Percentiles rank a stretch among this genome's conserved stretches.
phyloP scores from a whole-genome alignment of 2,329 filamentous ascomycete genomes.

The Curvularia eragrostidis region DNA sequence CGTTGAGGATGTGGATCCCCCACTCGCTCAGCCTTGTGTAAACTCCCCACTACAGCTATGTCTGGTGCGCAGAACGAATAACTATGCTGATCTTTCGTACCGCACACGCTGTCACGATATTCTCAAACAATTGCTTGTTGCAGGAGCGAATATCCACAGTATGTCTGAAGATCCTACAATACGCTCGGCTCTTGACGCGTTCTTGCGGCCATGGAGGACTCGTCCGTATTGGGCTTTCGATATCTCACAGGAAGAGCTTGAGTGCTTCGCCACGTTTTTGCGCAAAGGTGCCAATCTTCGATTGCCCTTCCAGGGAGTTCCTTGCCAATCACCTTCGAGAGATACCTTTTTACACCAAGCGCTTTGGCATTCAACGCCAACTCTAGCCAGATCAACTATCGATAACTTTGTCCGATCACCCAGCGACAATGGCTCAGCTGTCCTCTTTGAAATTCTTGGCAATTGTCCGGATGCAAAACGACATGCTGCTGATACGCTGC shows the following conservation, averaged over 20 bases:
- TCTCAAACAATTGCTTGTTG: slow-evolving; percentile 39
- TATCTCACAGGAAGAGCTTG: slow-evolving; percentile 30
- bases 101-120: slow-evolving; percentile 33
- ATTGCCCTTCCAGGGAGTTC: slow-evolving; percentile 28
- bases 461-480: slow-evolving; percentile 40
- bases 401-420: slow-evolving; percentile 24
- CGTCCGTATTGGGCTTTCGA: slow-evolving; percentile 33
- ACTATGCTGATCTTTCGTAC: slow-evolving; percentile 23
- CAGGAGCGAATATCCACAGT: slow-evolving; percentile 38
- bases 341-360: slow-evolving; percentile 42
- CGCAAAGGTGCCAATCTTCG: slow-evolving; percentile 35
- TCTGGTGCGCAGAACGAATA: slow-evolving; percentile 29
- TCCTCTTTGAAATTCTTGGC: slow-evolving; percentile 42
- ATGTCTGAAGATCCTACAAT: slow-evolving; percentile 20
- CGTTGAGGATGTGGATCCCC: slow-evolving; percentile 30
- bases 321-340: slow-evolving; percentile 28
- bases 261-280: slow-evolving; percentile 39
- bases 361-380: slow-evolving; percentile 44
- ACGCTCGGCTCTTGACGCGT: slow-evolving; percentile 33
- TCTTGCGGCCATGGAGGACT: slow-evolving; percentile 40
- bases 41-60: slow-evolving; percentile 39
- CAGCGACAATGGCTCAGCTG: slow-evolving; percentile 23
- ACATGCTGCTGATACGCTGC: slow-evolving; percentile 40
- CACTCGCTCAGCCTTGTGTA: slow-evolving; percentile 11
- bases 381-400: slow-evolving; percentile 31